phyloP scores from a whole-genome alignment of 2,329 filamentous ascomycete genomes.

The Helotiales sp. region DNA sequence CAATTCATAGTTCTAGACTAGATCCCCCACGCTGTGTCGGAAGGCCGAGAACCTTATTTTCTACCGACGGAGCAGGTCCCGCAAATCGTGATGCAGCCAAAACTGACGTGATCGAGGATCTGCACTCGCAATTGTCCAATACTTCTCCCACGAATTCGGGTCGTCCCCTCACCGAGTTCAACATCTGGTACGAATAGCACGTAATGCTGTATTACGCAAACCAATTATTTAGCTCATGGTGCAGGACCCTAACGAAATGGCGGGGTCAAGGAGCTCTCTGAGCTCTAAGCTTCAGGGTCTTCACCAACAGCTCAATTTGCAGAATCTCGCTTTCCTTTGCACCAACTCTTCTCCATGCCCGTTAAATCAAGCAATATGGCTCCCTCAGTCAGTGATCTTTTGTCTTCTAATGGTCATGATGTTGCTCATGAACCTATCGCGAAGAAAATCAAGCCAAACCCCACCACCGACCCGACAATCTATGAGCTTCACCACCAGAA shows the following conservation, averaged over 20 bases:
- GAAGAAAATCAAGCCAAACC: conserved; percentile 13
- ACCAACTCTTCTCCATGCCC: neutral
- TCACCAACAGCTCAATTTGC: neutral
- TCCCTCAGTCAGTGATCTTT: conserved; percentile 3
- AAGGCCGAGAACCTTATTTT: neutral
- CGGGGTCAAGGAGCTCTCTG: neutral
- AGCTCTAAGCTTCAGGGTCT: neutral
- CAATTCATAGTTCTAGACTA: too few species aligned
- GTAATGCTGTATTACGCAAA: neutral
- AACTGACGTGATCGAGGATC: conserved; percentile 6
- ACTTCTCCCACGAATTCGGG: neutral
- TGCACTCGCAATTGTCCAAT: neutral
- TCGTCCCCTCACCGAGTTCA: neutral
- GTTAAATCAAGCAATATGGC: conserved; percentile 8
- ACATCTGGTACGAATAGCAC: neutral
- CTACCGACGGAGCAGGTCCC: neutral
- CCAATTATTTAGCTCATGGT: neutral
- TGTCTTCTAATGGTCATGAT: neutral
- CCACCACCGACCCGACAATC: conserved; percentile 38
- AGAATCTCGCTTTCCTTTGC: neutral
- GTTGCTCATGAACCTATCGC: neutral
- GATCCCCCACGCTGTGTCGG: neutral
- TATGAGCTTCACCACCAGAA: conserved; percentile 42
- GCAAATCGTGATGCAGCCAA: neutral
- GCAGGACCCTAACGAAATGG: neutral